Base-by-base conservation (phyloP, 2,329 filamentous ascomycete species). In the Alternaria brassicae region DNA sequence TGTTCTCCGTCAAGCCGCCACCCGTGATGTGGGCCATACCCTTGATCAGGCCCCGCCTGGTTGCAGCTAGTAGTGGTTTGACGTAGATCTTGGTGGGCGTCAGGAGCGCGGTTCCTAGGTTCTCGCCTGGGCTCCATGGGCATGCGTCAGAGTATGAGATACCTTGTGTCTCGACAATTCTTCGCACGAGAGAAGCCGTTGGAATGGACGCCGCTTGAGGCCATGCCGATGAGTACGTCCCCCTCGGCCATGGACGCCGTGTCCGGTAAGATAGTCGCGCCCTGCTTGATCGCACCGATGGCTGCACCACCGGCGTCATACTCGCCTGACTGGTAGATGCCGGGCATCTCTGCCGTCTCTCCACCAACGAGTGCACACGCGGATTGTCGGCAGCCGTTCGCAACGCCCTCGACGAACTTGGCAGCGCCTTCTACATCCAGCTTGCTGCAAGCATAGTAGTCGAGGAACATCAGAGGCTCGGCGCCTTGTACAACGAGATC, bases 181-280 rank as follows among this genome's bases (percentile, higher is more conserved):
- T 91, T 62, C 95, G 90, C 32, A 98, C 90, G n/a, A 99, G 89
- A 97, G 83, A 96, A 99, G 48, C 95, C 95, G 79, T 99, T 99
- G 32, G 93, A 97, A 83, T 99, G 95, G 1, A 94, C 87, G 30
- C 95, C 95, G 57, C 87, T 91, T 23, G 93, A 97, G 10, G 86
- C 89, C 10, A 99, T 84, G 21, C 93, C 95, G 5, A 99, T 83
- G 2, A 99, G 85, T 3, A 97, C 83, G 74, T 99, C 94, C 28
- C 94, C 95, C 61, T 86, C 83, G 7, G 80, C 79, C 94, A 99
- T 98, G 67, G 84, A 84, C 9, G 86, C 83, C 64, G 86, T 90
- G 67, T 89, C 86, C 0, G 95, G 95, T 36, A 99, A 86, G 55
- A 94, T 86, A 49, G 85, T 83, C 34, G 80, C 80, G 5, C 85